phyloP scores from a whole-genome alignment of 192 early-diverging fungal species.

The Linnemannia schmuckeri region DNA sequence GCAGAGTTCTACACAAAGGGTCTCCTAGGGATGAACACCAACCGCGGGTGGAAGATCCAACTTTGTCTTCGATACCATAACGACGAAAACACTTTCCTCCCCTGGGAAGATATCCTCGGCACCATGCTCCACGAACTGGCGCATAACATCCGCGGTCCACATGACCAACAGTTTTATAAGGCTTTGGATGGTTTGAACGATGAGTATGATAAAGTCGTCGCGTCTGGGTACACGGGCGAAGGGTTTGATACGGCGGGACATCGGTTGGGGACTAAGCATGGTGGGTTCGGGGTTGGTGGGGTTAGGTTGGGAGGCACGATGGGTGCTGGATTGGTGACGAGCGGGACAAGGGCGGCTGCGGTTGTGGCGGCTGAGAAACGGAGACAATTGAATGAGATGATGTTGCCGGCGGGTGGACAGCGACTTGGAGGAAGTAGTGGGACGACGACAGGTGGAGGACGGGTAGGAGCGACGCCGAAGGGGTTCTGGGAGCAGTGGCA shows the following conservation, averaged over 20 bases:
- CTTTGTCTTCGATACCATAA: slow-evolving; percentile 72
- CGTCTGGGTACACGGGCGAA: slow-evolving; percentile 66
- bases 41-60: slow-evolving; percentile 73
- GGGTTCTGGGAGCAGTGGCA: slow-evolving; percentile 53
- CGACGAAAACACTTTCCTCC: slow-evolving; percentile 68
- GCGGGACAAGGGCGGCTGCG: slow-evolving; percentile 52
- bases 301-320: background rate
- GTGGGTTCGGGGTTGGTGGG: slow-evolving; percentile 16
- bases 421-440: slow-evolving; percentile 46
- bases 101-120: slow-evolving; percentile 73
- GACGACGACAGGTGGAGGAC: background rate
- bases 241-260: slow-evolving; percentile 67
- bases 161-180: slow-evolving; percentile 77
- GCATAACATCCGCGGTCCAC: slow-evolving; percentile 68
- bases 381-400: slow-evolving; percentile 60
- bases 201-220: slow-evolving; percentile 70
- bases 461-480: slow-evolving; percentile 6
- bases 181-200: slow-evolving; percentile 66
- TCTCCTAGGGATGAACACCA: slow-evolving; percentile 78
- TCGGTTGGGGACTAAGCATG: slow-evolving; percentile 57
- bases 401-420: slow-evolving; percentile 71
- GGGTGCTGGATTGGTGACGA: background rate
- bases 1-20: slow-evolving; percentile 74
- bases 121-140: slow-evolving; percentile 84
- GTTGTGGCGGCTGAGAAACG: slow-evolving; percentile 71